Percentiles rank a stretch among this genome's conserved stretches.
Conservation (phyloP, 441 rosid species). For the Populus hybrid region DNA sequence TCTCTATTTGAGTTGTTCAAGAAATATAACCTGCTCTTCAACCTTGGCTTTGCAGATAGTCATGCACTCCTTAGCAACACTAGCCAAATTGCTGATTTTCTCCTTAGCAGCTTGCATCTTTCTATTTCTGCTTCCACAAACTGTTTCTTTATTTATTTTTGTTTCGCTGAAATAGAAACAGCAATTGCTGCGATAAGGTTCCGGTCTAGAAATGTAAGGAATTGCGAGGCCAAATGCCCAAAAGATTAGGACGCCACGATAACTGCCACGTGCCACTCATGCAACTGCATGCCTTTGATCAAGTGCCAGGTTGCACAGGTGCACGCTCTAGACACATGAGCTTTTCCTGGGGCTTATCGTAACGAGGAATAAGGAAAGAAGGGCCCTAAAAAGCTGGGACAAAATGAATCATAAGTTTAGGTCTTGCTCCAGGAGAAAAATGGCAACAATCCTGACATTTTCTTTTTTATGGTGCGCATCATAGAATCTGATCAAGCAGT, state of each 20-base stretch:
- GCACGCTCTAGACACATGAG: no score
- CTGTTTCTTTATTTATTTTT: background rate
- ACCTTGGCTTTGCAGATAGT: conserved; percentile 49
- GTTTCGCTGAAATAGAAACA: background rate
- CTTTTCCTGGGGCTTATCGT: background rate
- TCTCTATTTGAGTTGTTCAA: background rate
- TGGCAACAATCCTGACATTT: background rate
- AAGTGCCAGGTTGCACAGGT: conserved; percentile 2
- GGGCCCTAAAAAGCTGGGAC: background rate
- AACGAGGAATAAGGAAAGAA: background rate
- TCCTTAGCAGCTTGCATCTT: conserved; percentile 56
- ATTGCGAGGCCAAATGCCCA: background rate
- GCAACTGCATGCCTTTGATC: background rate
- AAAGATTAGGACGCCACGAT: conserved; percentile 3
- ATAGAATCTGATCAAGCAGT: background rate
- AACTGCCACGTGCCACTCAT: conserved; percentile 1
- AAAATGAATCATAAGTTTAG: no score
- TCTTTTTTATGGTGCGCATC: background rate
- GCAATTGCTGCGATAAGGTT: background rate
- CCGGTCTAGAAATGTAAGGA: background rate
- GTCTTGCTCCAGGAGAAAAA: background rate
- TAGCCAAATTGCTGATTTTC: conserved; percentile 64
- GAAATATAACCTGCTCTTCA: conserved; percentile 43
- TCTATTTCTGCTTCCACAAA: background rate
- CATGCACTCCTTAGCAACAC: conserved; percentile 62